Percentiles rank a stretch among this genome's conserved stretches.
Evolutionary conservation across 805 yeast species (phyloP).

Genomic region (Kazachstania bromeliacearum): DNA sequence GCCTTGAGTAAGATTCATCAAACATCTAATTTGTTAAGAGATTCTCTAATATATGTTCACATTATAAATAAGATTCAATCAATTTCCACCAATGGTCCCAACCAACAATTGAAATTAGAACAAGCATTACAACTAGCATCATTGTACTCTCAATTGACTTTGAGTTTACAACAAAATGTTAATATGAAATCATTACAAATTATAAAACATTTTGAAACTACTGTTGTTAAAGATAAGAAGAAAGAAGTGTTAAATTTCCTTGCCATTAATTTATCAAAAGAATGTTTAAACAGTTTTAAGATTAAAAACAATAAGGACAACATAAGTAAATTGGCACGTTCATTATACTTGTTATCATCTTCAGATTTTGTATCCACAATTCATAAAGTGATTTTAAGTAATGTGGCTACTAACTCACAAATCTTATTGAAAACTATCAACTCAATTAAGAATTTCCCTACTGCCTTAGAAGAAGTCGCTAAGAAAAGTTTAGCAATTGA

Average conservation of each 20-base stretch:
- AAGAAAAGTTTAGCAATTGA: constrained; percentile 10
- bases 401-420: constrained; percentile 14
- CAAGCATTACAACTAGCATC: constrained; percentile 16
- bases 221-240: constrained; percentile 13
- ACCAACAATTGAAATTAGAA: constrained; percentile 6
- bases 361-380: constrained; percentile 16
- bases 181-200: constrained; percentile 21
- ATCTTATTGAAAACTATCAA: constrained; percentile 21
- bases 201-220: constrained; percentile 18
- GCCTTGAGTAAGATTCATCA: constrained; percentile 28
- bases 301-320: constrained; percentile 7
- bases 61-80: constrained; percentile 17
- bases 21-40: constrained; percentile 25
- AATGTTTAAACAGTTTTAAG: constrained; percentile 8
- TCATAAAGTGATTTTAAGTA: constrained; percentile 17
- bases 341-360: constrained; percentile 13
- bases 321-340: not conserved
- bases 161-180: constrained; percentile 18
- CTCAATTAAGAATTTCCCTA: constrained; percentile 21
- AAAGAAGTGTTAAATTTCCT: constrained; percentile 16
- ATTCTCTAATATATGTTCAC: constrained; percentile 22
- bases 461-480: constrained; percentile 15
- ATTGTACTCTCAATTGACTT: constrained; percentile 20
- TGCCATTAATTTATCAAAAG: constrained; percentile 10
- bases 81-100: not conserved